A percentile compares a stretch with the other conserved stretches of the same genome.
Evolutionary conservation across 192 early-diverging fungal species (phyloP).

Genomic region (Backusella parvicylindrica): DNA sequence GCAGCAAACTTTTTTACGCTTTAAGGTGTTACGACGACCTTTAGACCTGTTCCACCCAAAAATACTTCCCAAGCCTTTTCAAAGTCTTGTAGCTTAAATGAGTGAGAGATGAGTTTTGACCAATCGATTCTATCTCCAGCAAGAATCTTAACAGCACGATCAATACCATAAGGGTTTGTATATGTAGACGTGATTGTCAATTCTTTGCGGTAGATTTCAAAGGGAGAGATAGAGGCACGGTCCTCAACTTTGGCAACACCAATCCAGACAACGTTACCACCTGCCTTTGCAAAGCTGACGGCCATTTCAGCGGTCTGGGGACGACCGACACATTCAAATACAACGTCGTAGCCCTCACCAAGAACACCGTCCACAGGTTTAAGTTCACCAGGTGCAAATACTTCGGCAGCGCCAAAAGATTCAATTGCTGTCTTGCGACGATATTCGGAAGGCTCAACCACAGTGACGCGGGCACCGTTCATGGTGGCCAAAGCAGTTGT

Average conservation of each 20-base stretch:
- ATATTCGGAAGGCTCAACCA: slow-evolving; percentile 41
- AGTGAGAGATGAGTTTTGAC: slow-evolving; percentile 41
- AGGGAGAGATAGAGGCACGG: slow-evolving; percentile 38
- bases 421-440: slow-evolving; percentile 33
- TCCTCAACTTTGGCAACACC: slow-evolving; percentile 47
- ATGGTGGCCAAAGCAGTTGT: slow-evolving; percentile 34
- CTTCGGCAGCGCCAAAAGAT: slow-evolving; percentile 26
- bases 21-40: slow-evolving; percentile 47
- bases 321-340: slow-evolving; percentile 50
- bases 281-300: slow-evolving; percentile 38
- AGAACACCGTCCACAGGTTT: slow-evolving; percentile 11
- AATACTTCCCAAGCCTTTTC: slow-evolving; percentile 46
- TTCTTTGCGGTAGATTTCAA: slow-evolving; percentile 48
- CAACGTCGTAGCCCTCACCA: slow-evolving; percentile 44
- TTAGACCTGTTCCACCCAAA: slow-evolving; percentile 35
- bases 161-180: slow-evolving; percentile 51
- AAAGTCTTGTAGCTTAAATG: slow-evolving; percentile 41
- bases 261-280: slow-evolving; percentile 48
- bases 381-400: slow-evolving; percentile 21
- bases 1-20: not conserved
- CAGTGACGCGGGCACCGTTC: slow-evolving; percentile 39
- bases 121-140: slow-evolving; percentile 36
- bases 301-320: slow-evolving; percentile 39
- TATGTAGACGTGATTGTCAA: slow-evolving; percentile 50
- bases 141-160: slow-evolving; percentile 45